These are phyloP conservation scores for Pichia ethanolica DNA, from an alignment of 805 yeast genomes.

Conservation along the genomic window DNA sequence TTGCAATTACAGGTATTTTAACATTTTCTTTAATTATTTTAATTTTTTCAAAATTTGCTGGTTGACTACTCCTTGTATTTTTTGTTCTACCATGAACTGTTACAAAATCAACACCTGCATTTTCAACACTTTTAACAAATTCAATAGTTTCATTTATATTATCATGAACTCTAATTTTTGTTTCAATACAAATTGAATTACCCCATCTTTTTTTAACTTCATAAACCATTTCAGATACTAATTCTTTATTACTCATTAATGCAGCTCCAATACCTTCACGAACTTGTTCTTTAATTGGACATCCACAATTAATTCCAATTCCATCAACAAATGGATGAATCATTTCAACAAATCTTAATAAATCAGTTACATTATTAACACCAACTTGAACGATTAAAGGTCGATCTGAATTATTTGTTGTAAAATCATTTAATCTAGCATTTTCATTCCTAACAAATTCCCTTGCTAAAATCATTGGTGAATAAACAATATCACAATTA, in stretches of 20 bases:
- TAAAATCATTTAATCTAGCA: slow-evolving; percentile 80
- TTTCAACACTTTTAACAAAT: slow-evolving; percentile 68
- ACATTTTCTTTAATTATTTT: slow-evolving; percentile 50
- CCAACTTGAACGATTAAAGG: slow-evolving; percentile 88
- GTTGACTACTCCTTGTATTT: slow-evolving; percentile 74
- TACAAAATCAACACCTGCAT: slow-evolving; percentile 86
- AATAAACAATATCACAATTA: slow-evolving; percentile 74
- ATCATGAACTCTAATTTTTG: slow-evolving; percentile 82
- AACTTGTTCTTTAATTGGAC: slow-evolving; percentile 92
- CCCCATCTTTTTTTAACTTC: slow-evolving; percentile 77
- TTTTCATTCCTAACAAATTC: slow-evolving; percentile 81
- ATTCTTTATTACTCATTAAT: slow-evolving; percentile 72
- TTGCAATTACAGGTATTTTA: slow-evolving; percentile 82
- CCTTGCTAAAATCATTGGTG: slow-evolving; percentile 95
- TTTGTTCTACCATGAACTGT: slow-evolving; percentile 92
- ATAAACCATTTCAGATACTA: slow-evolving; percentile 74
- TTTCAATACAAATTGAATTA: slow-evolving; percentile 67
- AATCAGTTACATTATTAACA: slow-evolving; percentile 73
- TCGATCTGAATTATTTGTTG: slow-evolving; percentile 64
- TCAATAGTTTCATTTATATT: slow-evolving; percentile 65
- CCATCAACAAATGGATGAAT: slow-evolving; percentile 90
- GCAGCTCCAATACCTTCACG: slow-evolving; percentile 98
- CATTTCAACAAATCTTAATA: slow-evolving; percentile 78
- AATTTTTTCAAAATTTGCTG: slow-evolving; percentile 81
- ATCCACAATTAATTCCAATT: slow-evolving; percentile 92